Evolutionary conservation across 495 filamentous ascomycete genomes (phyloP).

Genomic region (Annulohypoxylon moriforme): DNA sequence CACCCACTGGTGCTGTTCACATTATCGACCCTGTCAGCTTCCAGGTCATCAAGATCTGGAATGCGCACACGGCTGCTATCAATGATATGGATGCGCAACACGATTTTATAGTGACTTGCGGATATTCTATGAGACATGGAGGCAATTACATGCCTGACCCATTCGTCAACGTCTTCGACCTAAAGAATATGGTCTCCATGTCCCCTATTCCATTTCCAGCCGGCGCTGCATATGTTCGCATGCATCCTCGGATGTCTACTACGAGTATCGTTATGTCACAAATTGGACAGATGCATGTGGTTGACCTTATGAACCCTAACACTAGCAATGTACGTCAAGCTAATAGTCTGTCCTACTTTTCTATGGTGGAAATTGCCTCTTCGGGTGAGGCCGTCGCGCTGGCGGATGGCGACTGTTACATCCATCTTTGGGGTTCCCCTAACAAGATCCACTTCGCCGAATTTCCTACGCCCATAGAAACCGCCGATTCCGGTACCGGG

Average conservation of each 20-base stretch:
- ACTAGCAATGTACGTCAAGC: slow-evolving; percentile 89
- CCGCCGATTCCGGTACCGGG: slow-evolving; percentile 34
- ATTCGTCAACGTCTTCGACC: slow-evolving; percentile 91
- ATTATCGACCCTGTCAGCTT: slow-evolving; percentile 84
- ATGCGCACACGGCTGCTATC: slow-evolving; percentile 83
- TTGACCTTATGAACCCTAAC: slow-evolving; percentile 95
- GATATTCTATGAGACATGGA: slow-evolving; percentile 78
- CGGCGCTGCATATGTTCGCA: slow-evolving; percentile 89
- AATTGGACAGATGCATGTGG: slow-evolving; percentile 89
- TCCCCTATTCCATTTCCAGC: slow-evolving; percentile 92
- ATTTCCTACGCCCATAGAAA: slow-evolving; percentile 78
- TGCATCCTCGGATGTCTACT: slow-evolving; percentile 94
- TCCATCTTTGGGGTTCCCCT: slow-evolving; percentile 93
- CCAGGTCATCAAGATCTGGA: slow-evolving; percentile 83
- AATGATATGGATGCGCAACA: slow-evolving; percentile 96
- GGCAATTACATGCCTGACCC: slow-evolving; percentile 78
- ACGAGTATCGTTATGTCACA: slow-evolving; percentile 92
- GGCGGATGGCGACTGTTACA: slow-evolving; percentile 77
- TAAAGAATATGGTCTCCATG: slow-evolving; percentile 85
- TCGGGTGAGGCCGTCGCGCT: slow-evolving; percentile 90
- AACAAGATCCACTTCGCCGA: slow-evolving; percentile 92
- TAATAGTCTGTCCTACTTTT: slow-evolving; percentile 71
- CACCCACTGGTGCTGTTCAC: slow-evolving; percentile 82
- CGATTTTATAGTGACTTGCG: slow-evolving; percentile 92
- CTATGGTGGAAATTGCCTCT: slow-evolving; percentile 86